phyloP scores from a whole-genome alignment of 139 green algal genomes.

The Picochlorum costavermella region DNA sequence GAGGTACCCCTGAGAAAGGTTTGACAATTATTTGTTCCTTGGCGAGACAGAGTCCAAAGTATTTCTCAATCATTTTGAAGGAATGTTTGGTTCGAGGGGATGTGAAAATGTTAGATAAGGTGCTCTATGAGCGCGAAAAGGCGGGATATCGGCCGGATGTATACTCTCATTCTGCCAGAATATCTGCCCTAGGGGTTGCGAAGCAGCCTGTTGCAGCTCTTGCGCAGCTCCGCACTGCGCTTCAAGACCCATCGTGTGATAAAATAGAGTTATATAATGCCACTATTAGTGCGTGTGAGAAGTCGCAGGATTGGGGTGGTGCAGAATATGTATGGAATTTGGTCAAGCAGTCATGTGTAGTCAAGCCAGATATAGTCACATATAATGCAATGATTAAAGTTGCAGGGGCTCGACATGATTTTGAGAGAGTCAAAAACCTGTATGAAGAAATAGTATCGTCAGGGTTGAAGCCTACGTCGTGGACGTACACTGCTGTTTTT shows the following conservation, averaged over 20 bases:
- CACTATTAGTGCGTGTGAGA: constrained; percentile 29
- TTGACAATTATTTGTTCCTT: constrained; percentile 5
- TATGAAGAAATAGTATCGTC: constrained; percentile 14
- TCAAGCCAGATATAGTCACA: constrained; percentile 35
- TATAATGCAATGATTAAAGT: constrained; percentile 42
- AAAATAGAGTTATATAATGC: constrained; percentile 35
- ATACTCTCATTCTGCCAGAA: constrained; percentile 5
- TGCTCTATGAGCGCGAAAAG: constrained; percentile 9
- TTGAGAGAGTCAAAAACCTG: constrained; percentile 13
- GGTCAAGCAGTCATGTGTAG: constrained; percentile 10
- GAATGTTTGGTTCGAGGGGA: constrained; percentile 11
- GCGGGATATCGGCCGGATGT: constrained; percentile 11
- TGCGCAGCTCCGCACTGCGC: constrained; percentile 14
- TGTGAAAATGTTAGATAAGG: constrained; percentile 2
- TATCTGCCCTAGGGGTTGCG: constrained; percentile 1
- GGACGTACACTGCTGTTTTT: constrained; percentile 38
- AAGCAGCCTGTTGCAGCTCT: constrained; percentile 17
- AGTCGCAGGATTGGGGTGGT: constrained; percentile 19
- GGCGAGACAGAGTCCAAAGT: background rate
- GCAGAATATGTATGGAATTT: constrained; percentile 17
- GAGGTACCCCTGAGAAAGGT: constrained; percentile 4
- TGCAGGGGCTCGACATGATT: background rate
- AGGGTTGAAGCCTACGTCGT: constrained; percentile 16
- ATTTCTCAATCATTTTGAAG: constrained; percentile 10
- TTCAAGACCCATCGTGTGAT: constrained; percentile 5